Conservation (phyloP, 768 basidiomycete species). For the Lactifluus hygrophoroides region DNA sequence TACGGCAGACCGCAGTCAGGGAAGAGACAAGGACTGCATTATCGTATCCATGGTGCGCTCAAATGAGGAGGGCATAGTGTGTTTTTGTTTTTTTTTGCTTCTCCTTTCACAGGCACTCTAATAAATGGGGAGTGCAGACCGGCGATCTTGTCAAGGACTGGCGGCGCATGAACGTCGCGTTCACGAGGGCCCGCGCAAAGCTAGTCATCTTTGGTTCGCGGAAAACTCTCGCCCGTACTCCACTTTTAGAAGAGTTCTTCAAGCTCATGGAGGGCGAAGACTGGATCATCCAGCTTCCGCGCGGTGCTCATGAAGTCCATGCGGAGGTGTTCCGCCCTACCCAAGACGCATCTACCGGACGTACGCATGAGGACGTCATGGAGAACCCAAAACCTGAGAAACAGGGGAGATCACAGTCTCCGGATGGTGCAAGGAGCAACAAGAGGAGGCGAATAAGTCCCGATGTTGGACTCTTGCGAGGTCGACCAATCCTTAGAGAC, state of each 20-base stretch:
- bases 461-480: constrained; percentile 40
- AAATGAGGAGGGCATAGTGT: constrained; percentile 66
- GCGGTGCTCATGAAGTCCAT: constrained; percentile 37
- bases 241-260: constrained; percentile 69
- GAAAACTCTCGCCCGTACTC: constrained; percentile 54
- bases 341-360: constrained; percentile 5
- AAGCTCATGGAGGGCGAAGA: constrained; percentile 55
- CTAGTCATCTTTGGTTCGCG: constrained; percentile 86
- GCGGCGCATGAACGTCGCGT: constrained; percentile 93
- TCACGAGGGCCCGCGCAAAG: constrained; percentile 88
- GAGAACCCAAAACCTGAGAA: constrained; percentile 24
- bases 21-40: constrained; percentile 92
- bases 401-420: constrained; percentile 29
- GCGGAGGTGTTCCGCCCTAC: constrained; percentile 34
- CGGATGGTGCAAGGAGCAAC: constrained; percentile 20
- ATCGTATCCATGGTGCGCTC: constrained; percentile 89
- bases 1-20: constrained; percentile 91
- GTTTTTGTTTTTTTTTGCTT: constrained; percentile 25
- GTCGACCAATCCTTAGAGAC: constrained; percentile 54
- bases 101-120: not conserved
- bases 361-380: constrained; percentile 4
- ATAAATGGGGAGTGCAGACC: constrained; percentile 38
- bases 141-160: constrained; percentile 94
- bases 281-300: constrained; percentile 63
- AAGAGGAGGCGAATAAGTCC: constrained; percentile 31